Evolutionary conservation across 2,329 filamentous ascomycete species (phyloP).

Genomic region (Fusarium sp.): DNA sequence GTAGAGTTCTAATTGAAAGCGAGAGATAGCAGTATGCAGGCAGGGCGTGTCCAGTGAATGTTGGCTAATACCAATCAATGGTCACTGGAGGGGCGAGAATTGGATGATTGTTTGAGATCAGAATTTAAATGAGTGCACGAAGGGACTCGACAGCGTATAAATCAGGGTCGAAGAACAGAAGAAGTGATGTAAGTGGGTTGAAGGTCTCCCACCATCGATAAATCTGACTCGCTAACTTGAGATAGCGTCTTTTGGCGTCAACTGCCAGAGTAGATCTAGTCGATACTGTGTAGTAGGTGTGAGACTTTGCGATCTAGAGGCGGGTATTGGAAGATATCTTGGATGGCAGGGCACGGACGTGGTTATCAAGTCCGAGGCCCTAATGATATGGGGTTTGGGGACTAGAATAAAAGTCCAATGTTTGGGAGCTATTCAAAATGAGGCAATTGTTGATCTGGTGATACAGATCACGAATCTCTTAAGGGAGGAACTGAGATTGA

Average conservation of each 20-base stretch:
- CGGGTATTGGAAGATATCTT: conserved; percentile 1
- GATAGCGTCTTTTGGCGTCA: conserved; percentile 27
- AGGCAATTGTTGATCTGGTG: conserved; percentile 28
- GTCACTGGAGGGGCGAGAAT: conserved; percentile 3
- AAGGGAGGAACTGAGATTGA: neutral
- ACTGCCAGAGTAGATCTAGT: conserved; percentile 25
- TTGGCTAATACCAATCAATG: conserved; percentile 31
- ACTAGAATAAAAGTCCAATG: neutral
- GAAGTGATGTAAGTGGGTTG: conserved; percentile 26
- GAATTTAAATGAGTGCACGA: neutral
- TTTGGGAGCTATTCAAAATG: conserved; percentile 1
- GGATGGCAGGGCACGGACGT: conserved; percentile 16
- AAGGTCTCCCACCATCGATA: conserved; percentile 27
- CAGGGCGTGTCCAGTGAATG: neutral
- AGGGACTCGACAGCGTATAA: neutral
- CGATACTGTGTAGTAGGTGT: neutral
- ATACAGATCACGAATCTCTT: conserved; percentile 11
- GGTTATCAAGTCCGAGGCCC: conserved; percentile 2
- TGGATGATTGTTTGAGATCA: neutral
- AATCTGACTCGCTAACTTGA: conserved; percentile 23
- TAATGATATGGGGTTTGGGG: neutral
- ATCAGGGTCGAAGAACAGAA: conserved; percentile 7
- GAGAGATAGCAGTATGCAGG: neutral
- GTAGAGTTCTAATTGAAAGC: neutral
- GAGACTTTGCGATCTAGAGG: neutral